Evolutionary conservation across 2,329 filamentous ascomycete species (phyloP).

Genomic region (Aaosphaeria pasadenensis): DNA sequence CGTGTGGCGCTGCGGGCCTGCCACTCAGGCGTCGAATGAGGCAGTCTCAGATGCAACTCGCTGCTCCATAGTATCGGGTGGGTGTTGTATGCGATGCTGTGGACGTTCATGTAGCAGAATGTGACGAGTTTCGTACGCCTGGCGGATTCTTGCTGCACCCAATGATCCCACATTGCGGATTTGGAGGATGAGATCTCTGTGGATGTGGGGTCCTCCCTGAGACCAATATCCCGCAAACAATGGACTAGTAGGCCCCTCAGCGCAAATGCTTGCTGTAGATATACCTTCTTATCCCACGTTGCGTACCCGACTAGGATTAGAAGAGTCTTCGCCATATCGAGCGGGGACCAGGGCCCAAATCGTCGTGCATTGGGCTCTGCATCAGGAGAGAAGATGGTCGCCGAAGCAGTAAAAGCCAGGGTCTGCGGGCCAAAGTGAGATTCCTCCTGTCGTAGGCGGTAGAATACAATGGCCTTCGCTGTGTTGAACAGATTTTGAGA

Average conservation of each 20-base stretch:
- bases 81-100: constrained; percentile 29
- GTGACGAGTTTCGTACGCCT: constrained; percentile 30
- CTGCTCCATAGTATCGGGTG: constrained; percentile 28
- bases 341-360: constrained; percentile 21
- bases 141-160: constrained; percentile 25
- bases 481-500: constrained; percentile 26
- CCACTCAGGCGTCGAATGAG: constrained; percentile 24
- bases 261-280: constrained; percentile 28
- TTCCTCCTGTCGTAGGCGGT: constrained; percentile 23
- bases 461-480: constrained; percentile 26
- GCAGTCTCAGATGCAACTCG: constrained; percentile 23
- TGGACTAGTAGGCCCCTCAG: constrained; percentile 25
- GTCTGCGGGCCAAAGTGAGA: constrained; percentile 21
- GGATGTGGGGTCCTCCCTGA: constrained; percentile 15
- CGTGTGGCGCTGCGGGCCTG: constrained; percentile 23
- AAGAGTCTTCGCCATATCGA: constrained; percentile 26
- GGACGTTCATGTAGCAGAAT: constrained; percentile 32
- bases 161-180: constrained; percentile 26
- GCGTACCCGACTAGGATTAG: constrained; percentile 29
- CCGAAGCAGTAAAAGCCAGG: constrained; percentile 15
- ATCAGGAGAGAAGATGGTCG: constrained; percentile 9
- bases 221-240: constrained; percentile 24
- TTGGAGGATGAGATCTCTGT: constrained; percentile 11
- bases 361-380: constrained; percentile 5
- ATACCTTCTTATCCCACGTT: constrained; percentile 28